These are phyloP conservation scores for Lachancea fermentati DNA, from an alignment of 805 yeast genomes.

Conservation along the genomic window DNA sequence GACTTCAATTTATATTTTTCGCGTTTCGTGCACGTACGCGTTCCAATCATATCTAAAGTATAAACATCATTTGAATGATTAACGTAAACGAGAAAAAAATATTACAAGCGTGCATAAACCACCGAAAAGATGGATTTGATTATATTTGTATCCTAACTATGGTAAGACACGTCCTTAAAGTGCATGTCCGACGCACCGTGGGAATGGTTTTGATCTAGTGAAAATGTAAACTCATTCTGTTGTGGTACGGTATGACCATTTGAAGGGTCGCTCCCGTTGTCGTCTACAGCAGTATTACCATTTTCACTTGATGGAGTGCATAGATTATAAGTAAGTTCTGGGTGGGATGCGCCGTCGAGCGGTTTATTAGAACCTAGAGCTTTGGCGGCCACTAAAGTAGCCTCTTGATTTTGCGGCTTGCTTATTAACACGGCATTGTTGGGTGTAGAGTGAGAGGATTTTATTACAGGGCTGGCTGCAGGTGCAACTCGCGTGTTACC, in stretches of 20 bases:
- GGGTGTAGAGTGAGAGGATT: slow-evolving; percentile 2
- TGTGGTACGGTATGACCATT: slow-evolving; percentile 10
- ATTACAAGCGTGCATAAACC: not conserved
- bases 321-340: slow-evolving; percentile 5
- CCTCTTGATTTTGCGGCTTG: not conserved
- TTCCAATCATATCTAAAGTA: not conserved
- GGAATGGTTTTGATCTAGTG: slow-evolving; percentile 15
- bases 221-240: slow-evolving; percentile 17
- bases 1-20: not conserved
- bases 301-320: slow-evolving; percentile 1
- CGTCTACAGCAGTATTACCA: not conserved
- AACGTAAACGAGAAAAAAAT: not conserved
- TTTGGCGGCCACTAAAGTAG: slow-evolving; percentile 12
- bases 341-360: slow-evolving; percentile 2
- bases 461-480: not conserved
- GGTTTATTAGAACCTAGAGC: slow-evolving; percentile 13
- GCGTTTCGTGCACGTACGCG: not conserved
- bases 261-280: slow-evolving; percentile 8
- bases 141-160: not conserved
- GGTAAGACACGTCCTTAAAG: slow-evolving; percentile 6
- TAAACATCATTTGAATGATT: not conserved
- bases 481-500: slow-evolving; percentile 20
- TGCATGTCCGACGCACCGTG: slow-evolving; percentile 4
- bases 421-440: not conserved
- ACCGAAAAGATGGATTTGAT: not conserved